Evolutionary conservation across 192 early-diverging fungal species (phyloP).

Genomic region (Linnemannia zychae): DNA sequence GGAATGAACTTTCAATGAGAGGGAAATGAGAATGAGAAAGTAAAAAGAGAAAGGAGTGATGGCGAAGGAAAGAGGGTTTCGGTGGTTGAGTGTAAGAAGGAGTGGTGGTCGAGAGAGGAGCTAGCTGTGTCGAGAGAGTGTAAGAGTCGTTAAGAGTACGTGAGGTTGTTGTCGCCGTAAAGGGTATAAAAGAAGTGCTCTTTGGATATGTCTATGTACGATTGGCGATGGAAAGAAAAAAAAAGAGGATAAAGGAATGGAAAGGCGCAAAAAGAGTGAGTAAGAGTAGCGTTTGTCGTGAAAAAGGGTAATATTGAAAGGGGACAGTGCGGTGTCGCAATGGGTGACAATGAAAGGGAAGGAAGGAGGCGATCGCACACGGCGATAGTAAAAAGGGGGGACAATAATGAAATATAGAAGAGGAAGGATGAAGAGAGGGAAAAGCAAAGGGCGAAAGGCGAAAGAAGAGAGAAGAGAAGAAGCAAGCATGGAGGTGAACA

Average conservation of each 20-base stretch:
- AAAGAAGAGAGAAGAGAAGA: background rate
- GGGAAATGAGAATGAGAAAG: background rate
- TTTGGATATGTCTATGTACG: background rate
- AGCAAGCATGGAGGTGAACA: background rate
- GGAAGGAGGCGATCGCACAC: background rate
- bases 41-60: too few species aligned
- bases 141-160: background rate
- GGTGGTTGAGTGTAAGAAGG: background rate
- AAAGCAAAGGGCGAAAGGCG: background rate
- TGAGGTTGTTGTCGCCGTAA: background rate
- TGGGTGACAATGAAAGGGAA: background rate
- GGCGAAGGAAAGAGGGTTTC: slow-evolving; percentile 1
- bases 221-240: background rate
- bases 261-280: slow-evolving; percentile 6
- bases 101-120: background rate
- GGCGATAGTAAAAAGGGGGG: background rate
- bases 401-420: background rate
- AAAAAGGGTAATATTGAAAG: background rate
- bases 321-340: background rate
- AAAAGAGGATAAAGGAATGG: background rate
- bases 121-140: background rate
- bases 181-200: background rate
- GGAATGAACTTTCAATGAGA: background rate
- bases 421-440: background rate
- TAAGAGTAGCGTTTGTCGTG: background rate